Evolutionary conservation across 2,329 filamentous ascomycete species (phyloP).

Genomic region (Grosmannia clavigera): DNA sequence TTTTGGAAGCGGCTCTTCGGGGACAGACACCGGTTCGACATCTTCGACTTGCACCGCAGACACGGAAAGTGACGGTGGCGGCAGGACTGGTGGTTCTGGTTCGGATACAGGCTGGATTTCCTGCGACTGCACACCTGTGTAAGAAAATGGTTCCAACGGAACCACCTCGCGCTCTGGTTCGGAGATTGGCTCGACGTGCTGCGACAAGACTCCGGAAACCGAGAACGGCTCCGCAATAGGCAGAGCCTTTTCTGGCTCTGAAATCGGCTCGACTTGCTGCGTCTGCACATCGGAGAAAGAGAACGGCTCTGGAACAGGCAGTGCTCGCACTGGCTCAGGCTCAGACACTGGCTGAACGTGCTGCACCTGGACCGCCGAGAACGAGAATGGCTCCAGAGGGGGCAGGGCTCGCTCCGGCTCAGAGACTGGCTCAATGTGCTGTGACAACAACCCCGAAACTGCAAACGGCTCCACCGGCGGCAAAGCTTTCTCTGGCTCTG

Average conservation of each 20-base stretch:
- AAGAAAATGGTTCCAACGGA: constrained; percentile 3
- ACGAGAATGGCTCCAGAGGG: neutral
- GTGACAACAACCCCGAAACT: neutral
- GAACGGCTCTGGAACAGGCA: neutral
- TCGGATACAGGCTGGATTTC: constrained; percentile 30
- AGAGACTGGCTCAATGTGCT: neutral
- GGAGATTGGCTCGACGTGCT: constrained; percentile 16
- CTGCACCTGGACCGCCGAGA: neutral
- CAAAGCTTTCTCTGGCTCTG: neutral
- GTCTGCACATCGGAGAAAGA: neutral
- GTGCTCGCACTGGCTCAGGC: neutral
- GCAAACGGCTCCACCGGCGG: neutral
- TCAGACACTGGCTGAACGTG: neutral
- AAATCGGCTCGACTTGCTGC: neutral
- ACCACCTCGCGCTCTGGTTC: neutral
- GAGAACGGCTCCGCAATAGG: neutral
- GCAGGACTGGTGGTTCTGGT: constrained; percentile 11
- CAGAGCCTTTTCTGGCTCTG: neutral
- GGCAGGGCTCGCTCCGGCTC: neutral
- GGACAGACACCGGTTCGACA: constrained; percentile 16
- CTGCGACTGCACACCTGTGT: constrained; percentile 32
- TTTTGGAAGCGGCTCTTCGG: constrained; percentile 8
- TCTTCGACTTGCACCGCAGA: constrained; percentile 24
- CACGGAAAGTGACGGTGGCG: constrained; percentile 17
- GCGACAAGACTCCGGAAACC: constrained; percentile 31